Base-by-base conservation (phyloP, 305 asterid genomes). In the Fraxinus angustifolia region DNA sequence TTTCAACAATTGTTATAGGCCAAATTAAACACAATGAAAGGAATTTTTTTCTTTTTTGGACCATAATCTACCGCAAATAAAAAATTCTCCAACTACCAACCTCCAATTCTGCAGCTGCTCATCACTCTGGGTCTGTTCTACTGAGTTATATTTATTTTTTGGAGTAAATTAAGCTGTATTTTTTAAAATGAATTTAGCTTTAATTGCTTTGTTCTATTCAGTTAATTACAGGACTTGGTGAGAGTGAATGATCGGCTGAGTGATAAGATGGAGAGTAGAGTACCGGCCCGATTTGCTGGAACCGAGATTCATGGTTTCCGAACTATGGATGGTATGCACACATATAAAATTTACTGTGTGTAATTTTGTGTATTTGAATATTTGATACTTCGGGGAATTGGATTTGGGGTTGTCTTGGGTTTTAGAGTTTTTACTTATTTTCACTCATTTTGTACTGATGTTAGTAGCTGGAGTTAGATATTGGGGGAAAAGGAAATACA, bases 301-400 rank as follows among this genome's bases (percentile, higher is more conserved):
- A 78, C 88, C 74, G 94, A 89, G 78, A 88, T 91, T 89, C 93
- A 91, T 86, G 94, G 94, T 53, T 91, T 91, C 84, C 87, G 80
- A 83, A 87, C 91, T 60, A 84, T 88, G 91, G 84, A 84, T 82
- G 93, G 94, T 91, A 86, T 68, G 74, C 86, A 65, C 76, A 65
- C 65, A 50, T 34, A 77, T 5, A 53, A 73, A 38, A 50, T 34
- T 67, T 23, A 8, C 26, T 34, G 42, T 80, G 78, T 73, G 6
- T 65, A 62, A 26, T 81, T 75, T 34, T 60, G 56, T 68, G 48
- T 56, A 34, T 38, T 79, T 79, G 73, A 72, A 75, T 14, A 11
- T 68, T 68, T 70, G 6, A 26, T 62, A 23, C 73, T 28, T 80
- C 78, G 70, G 73, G 5, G 84, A 73, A 7, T 72, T 79, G 72